Evolutionary conservation across 768 basidiomycete genomes (phyloP), one percentile per base, ranked within the genome.

Genomic region (Rhizopogon vesiculosus): DNA sequence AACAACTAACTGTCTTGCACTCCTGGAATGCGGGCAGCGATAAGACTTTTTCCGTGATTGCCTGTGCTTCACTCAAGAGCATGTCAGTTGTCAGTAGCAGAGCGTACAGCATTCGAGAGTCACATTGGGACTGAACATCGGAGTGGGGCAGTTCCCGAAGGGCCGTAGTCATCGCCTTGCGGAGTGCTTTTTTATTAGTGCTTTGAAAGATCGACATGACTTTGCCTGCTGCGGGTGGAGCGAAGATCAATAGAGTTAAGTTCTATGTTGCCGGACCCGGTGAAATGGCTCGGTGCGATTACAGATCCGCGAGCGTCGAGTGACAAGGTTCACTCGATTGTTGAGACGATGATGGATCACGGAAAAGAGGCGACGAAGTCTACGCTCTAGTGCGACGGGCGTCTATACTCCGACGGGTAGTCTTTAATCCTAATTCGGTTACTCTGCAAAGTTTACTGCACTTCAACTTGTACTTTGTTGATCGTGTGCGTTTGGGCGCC

Each of bases 81-180:
- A 28, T 49, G 40, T 50, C 22, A 39, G 29, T 41, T 18, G 22
- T 59, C 56, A 61, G 54, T 25, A 38, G 45, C 51, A 49, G 39
- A 42, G 7, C 42, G 3, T 28, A 35, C n/a, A 25, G 35, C 16
- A 33, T 48, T 40, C 18, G 16, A 22, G 40, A 56, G 25, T 61
- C 64, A 89, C 89, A 87, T 73, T 91, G 89, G 53, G 75, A 72
- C 56, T 83, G 76, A 31, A 88, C 63, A 22, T 76, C 72, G 29
- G 73, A 59, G 10, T 66, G 57, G 0, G 80, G 64, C 12, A 90
- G 63, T 35, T 67, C 67, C 35, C 72, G 72, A 31, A 90, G 75
- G 7, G 67, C 73, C 5, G 72, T 62, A 3, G 72, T 57, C 53
- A 89, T 68, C 7, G 76, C 64, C 63, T 79, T 82, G 41, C 89